Conservation (phyloP, 495 filamentous ascomycete species). For the Cercophora newfieldiana region DNA sequence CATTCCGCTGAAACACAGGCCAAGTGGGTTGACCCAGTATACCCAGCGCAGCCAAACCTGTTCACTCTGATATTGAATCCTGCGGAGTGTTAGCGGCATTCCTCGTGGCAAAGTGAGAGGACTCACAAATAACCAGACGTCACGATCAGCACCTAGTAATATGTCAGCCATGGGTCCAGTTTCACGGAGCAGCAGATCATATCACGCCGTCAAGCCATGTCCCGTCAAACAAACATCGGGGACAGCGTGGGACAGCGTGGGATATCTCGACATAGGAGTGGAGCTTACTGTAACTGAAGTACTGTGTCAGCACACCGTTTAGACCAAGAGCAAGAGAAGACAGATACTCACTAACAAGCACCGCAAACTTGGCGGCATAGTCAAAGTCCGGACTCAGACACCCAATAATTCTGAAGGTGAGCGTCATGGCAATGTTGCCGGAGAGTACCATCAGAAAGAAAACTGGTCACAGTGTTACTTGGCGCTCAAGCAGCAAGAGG, state of each 20-base stretch:
- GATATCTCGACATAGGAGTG: too few relatives aligned
- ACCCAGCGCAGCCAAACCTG: constrained; percentile 80
- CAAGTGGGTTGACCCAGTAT: constrained; percentile 77
- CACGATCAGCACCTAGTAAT: constrained; percentile 73
- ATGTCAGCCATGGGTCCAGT: too few relatives aligned
- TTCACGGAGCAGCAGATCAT: too few relatives aligned
- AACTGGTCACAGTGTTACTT: constrained; percentile 7
- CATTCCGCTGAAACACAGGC: constrained; percentile 68
- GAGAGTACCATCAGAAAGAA: constrained; percentile 70
- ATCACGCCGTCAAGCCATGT: too few relatives aligned
- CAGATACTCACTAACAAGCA: constrained; percentile 50
- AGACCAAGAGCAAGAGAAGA: neutral
- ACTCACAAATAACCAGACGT: constrained; percentile 79
- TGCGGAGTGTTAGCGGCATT: too few relatives aligned
- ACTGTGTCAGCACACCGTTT: neutral
- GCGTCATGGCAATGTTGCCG: constrained; percentile 74
- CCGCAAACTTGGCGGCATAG: constrained; percentile 78
- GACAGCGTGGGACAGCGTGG: too few relatives aligned
- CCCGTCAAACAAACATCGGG: too few relatives aligned
- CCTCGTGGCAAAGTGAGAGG: too few relatives aligned
- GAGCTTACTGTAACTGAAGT: constrained; percentile 56
- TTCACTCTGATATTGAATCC: constrained; percentile 67
- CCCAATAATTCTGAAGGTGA: constrained; percentile 76
- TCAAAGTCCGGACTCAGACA: constrained; percentile 83
- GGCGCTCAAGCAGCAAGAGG: too few relatives aligned